Evolutionary conservation across 1,284 basidiomycete genomes (phyloP).

Genomic region (Leccinum pachyderme): DNA sequence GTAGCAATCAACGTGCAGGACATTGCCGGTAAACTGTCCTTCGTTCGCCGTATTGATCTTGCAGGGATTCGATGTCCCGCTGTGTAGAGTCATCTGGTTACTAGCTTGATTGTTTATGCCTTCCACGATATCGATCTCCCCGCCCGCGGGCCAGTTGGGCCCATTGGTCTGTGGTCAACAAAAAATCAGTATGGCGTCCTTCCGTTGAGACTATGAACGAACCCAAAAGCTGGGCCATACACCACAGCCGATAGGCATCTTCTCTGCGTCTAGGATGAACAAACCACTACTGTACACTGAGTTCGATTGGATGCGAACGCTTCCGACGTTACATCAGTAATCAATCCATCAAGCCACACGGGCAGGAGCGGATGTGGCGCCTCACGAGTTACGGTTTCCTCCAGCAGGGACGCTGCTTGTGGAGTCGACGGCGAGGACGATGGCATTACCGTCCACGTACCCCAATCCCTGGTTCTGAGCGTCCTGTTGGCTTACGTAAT

Average conservation of each 20-base stretch:
- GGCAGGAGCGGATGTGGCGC: constrained; percentile 11
- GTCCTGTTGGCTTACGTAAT: constrained; percentile 45
- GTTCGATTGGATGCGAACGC: constrained; percentile 68
- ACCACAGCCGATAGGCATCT: constrained; percentile 77
- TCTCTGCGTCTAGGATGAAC: constrained; percentile 71
- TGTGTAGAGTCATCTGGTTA: constrained; percentile 76
- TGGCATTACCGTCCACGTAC: constrained; percentile 49
- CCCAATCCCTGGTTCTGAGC: constrained; percentile 53
- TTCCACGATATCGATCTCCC: constrained; percentile 74
- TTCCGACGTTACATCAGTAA: constrained; percentile 23
- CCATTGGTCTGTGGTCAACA: constrained; percentile 42
- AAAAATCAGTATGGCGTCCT: neutral
- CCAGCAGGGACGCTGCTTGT: constrained; percentile 47
- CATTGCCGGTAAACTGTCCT: constrained; percentile 27
- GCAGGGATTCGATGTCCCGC: constrained; percentile 28
- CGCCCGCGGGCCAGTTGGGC: constrained; percentile 62
- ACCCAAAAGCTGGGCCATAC: constrained; percentile 71
- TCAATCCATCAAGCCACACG: constrained; percentile 16
- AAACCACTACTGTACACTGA: constrained; percentile 65
- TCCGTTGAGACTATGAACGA: constrained; percentile 18
- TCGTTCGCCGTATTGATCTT: constrained; percentile 3
- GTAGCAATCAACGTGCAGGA: constrained; percentile 40
- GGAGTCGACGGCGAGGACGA: constrained; percentile 62
- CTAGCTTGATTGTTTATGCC: constrained; percentile 53
- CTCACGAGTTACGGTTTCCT: constrained; percentile 61